These are phyloP conservation scores for Metschnikowia noctiluminum DNA, from an alignment of 805 yeast species.

Conservation along the genomic window DNA sequence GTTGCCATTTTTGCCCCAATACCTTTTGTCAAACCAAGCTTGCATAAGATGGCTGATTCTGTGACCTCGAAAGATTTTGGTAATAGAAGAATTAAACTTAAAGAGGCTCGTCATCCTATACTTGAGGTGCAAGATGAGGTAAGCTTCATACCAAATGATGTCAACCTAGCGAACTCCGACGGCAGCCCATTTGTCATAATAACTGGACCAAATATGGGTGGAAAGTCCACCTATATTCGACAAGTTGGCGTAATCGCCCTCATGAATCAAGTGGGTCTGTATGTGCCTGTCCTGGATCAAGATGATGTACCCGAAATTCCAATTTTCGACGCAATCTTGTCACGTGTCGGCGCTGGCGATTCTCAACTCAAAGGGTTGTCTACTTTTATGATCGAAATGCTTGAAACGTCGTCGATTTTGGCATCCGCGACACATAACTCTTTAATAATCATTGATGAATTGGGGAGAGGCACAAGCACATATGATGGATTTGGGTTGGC, in stretches of 20 bases:
- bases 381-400: slow-evolving; percentile 95
- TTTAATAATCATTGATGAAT: slow-evolving; percentile 85
- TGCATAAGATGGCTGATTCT: slow-evolving; percentile 50
- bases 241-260: slow-evolving; percentile 85
- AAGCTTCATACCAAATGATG: slow-evolving; percentile 88
- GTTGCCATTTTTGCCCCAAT: slow-evolving; percentile 73
- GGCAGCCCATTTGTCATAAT: slow-evolving; percentile 72
- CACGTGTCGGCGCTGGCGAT: slow-evolving; percentile 99
- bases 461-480: slow-evolving; percentile 86
- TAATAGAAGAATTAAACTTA: slow-evolving; percentile 49
- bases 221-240: slow-evolving; percentile 89
- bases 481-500: slow-evolving; percentile 98
- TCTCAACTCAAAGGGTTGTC: slow-evolving; percentile 96
- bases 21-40: slow-evolving; percentile 72
- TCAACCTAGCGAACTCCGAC: slow-evolving; percentile 47
- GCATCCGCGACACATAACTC: slow-evolving; percentile 76
- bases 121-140: slow-evolving; percentile 89
- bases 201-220: slow-evolving; percentile 98
- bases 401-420: slow-evolving; percentile 85
- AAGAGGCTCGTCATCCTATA: slow-evolving; percentile 91
- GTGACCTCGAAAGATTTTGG: slow-evolving; percentile 23
- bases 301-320: slow-evolving; percentile 60
- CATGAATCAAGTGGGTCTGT: slow-evolving; percentile 87
- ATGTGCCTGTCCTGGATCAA: slow-evolving; percentile 66
- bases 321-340: slow-evolving; percentile 85